Conservation (phyloP, 2,329 filamentous ascomycete species). For the Cordyceps cicadae region DNA sequence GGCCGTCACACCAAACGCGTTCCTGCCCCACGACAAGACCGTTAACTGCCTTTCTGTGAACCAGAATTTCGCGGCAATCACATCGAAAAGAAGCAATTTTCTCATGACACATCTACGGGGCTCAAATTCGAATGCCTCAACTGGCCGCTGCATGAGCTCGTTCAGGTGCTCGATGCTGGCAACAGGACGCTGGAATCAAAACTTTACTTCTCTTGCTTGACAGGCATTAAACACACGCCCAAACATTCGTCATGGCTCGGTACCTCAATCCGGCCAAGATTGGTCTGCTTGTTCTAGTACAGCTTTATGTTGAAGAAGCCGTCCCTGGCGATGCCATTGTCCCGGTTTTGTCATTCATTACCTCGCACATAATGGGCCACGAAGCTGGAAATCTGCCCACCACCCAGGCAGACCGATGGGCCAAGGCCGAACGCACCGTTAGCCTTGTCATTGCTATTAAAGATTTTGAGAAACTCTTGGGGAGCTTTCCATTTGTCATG, state of each 20-base stretch:
- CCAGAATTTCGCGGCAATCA: background rate
- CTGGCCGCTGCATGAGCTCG: background rate
- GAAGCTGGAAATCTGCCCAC: conserved; percentile 20
- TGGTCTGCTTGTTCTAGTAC: conserved; percentile 68
- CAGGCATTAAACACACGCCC: background rate
- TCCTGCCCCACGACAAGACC: conserved; percentile 9
- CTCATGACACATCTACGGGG: background rate
- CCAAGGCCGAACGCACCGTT: conserved; percentile 40
- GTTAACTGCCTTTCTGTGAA: background rate
- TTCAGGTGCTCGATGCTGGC: background rate
- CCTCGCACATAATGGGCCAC: conserved; percentile 56
- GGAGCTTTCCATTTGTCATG: conserved; percentile 41
- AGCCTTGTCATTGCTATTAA: conserved; percentile 46
- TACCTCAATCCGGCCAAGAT: conserved; percentile 88
- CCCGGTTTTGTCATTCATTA: conserved; percentile 69
- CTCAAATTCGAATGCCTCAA: background rate
- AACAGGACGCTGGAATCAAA: background rate
- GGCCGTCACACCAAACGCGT: conserved; percentile 8
- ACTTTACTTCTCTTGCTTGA: too few relatives aligned
- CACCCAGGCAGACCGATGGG: conserved; percentile 32
- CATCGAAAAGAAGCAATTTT: background rate
- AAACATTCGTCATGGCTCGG: conserved; percentile 54
- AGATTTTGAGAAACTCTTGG: conserved; percentile 52
- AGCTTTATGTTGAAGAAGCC: conserved; percentile 67
- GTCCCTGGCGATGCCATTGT: conserved; percentile 64